Conservation (phyloP, 805 yeast genomes). For the Komagataella phaffii region DNA sequence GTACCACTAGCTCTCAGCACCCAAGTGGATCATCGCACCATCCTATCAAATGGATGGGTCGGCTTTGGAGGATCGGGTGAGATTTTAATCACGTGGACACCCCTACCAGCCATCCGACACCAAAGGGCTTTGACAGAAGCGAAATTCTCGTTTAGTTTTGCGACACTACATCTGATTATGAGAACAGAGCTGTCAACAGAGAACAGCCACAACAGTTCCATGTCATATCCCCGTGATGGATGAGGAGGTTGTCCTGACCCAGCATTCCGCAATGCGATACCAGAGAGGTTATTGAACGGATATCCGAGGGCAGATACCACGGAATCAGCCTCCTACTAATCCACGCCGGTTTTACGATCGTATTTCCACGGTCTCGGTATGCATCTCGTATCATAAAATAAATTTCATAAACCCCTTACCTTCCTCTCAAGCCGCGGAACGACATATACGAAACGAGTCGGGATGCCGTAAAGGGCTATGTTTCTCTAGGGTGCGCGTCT, state of each 20-base stretch:
- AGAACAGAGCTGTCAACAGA: not conserved
- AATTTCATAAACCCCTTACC: not conserved
- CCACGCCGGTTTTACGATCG: not conserved
- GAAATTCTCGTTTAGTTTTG: not conserved
- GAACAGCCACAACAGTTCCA: not conserved
- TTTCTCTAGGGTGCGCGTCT: not conserved
- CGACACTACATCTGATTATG: not conserved
- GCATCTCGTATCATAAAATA: not conserved
- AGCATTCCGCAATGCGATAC: not conserved
- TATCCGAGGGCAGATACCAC: not conserved
- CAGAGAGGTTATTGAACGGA: not conserved
- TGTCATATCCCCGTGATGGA: not conserved
- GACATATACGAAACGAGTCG: not conserved
- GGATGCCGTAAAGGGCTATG: not conserved
- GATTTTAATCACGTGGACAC: not conserved
- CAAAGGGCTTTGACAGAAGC: not conserved
- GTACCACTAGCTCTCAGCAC: not conserved
- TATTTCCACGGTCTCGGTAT: not conserved
- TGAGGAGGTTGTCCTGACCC: not conserved
- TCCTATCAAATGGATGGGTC: not conserved
- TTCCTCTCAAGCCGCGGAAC: not conserved
- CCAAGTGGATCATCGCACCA: not conserved
- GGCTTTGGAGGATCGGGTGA: not conserved
- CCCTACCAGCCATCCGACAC: not conserved
- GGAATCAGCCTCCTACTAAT: not conserved